Evolutionary conservation across 805 yeast genomes (phyloP).

Genomic region (Limtongozyma cylindracea): DNA sequence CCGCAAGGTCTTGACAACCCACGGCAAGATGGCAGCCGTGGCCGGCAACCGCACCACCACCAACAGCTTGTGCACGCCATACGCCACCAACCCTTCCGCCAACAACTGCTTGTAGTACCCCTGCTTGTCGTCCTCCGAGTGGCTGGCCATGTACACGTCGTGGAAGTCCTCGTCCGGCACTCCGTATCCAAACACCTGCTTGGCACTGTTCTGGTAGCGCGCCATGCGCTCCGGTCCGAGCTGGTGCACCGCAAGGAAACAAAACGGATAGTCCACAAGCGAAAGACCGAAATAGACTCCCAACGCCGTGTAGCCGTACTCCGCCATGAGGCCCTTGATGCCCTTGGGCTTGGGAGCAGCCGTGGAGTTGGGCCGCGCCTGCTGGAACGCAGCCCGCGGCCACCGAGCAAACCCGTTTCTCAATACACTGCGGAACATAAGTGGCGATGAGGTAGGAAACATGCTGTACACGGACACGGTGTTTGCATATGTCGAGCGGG

Average conservation of each 20-base stretch:
- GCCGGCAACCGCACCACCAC: constrained; percentile 68
- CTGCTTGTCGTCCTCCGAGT: constrained; percentile 5
- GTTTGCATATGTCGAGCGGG: no score
- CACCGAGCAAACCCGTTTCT: no score
- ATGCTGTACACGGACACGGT: no score
- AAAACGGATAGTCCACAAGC: constrained; percentile 57
- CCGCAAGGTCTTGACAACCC: constrained; percentile 36
- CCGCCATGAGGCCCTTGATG: constrained; percentile 42
- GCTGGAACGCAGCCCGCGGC: no score
- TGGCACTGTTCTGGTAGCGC: constrained; percentile 32
- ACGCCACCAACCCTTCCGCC: constrained; percentile 78
- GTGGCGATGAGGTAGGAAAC: no score
- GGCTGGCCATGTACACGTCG: constrained; percentile 10
- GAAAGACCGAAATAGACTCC: constrained; percentile 64
- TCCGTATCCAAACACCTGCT: constrained; percentile 39
- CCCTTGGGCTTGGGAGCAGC: constrained; percentile 13
- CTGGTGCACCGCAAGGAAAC: constrained; percentile 64
- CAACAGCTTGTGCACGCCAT: constrained; percentile 68
- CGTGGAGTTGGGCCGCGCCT: no score
- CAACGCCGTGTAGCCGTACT: constrained; percentile 80
- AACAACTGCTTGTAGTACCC: constrained; percentile 18
- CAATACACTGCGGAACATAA: no score
- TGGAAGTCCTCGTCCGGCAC: constrained; percentile 16
- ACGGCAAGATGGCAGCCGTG: constrained; percentile 82
- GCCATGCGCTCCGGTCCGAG: constrained; percentile 67